Evolutionary conservation across 345 rosid species (phyloP), one percentile per base, ranked within the genome.

Genomic region (Rhodamnia argentea): DNA sequence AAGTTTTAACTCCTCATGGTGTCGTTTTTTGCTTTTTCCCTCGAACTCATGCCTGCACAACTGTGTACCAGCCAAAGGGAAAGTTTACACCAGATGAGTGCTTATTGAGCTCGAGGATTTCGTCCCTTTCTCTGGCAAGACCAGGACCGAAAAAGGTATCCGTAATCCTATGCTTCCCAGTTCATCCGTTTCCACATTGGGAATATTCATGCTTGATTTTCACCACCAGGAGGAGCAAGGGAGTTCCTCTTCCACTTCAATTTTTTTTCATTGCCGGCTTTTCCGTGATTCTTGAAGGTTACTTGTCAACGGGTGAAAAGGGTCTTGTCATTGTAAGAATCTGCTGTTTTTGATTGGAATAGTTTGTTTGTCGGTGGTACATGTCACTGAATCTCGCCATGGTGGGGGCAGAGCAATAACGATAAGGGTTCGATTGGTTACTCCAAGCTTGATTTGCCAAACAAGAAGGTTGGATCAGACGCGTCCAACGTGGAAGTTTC

Each of bases 391-490:
- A 82, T 86, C 76, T 90, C 87, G 85, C 78, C 87, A 83, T 81
- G 92, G 92, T 88, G 90, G 93, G 91, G 91, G 88, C 92, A 51
- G 85, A 82, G 82, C 59, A 92, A 89, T 94, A 70, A 70, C 20
- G 47, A 18, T 70, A 37, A 37, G 47, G 78, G 78, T 5, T 70
- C 16, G 78, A 70, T 70, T 70, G 78, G 78, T 70, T 70, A 40
- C 47, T 70, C 3, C 47, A 10, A 70, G 88, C 87, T 90, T 22
- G 74, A 37, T 55, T 44, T 85, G 52, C 56, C 24, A 64, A 62
- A 23, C 29, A 40, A 81, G 29, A 74, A 70, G 22, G 55, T 26
- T 89, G 53, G 85, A 85, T 52, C 51, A n/a, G 51, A 40, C 78
- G 78, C 84, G 88, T 78, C 57, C 84, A 32, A 84, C 27, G 84